A percentile compares a stretch with the other conserved stretches of the same genome.
Conservation (phyloP, 2,329 filamentous ascomycete genomes). For the Zopfia rhizophila region DNA sequence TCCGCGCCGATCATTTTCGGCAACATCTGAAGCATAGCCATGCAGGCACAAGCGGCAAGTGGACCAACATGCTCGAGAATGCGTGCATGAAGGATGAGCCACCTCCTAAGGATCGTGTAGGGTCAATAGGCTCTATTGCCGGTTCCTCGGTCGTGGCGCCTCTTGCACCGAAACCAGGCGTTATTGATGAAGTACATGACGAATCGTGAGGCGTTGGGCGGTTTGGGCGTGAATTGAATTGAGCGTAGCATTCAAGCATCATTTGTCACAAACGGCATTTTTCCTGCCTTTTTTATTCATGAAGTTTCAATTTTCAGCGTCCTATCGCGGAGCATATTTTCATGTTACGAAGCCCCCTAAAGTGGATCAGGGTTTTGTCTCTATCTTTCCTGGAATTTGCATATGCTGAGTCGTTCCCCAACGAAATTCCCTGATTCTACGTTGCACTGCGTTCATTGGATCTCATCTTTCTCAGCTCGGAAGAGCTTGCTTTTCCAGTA, state of each 20-base stretch:
- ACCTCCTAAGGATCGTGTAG: conserved; percentile 59
- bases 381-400: conserved; percentile 12
- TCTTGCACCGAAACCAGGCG: conserved; percentile 46
- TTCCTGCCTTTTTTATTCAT: conserved; percentile 17
- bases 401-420: conserved; percentile 11
- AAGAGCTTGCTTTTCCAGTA: conserved; percentile 28
- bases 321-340: conserved; percentile 16
- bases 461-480: conserved; percentile 22
- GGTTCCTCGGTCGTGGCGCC: conserved; percentile 35
- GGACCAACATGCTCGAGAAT: conserved; percentile 98
- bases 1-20: conserved; percentile 94
- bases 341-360: conserved; percentile 1
- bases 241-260: conserved; percentile 36
- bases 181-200: conserved; percentile 52
- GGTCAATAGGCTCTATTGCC: conserved; percentile 44
- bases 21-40: conserved; percentile 99
- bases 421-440: conserved; percentile 14
- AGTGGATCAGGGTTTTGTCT: conserved; percentile 3
- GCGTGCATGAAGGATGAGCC: conserved; percentile 95
- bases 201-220: conserved; percentile 45
- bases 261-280: conserved; percentile 25
- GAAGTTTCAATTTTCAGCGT: conserved; percentile 17
- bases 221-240: conserved; percentile 25
- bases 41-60: conserved; percentile 94
- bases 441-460: conserved; percentile 17